A percentile compares a stretch with the other conserved stretches of the same genome.
Conservation (phyloP, 176 grass and related monocot species). For the Carex pumila region DNA sequence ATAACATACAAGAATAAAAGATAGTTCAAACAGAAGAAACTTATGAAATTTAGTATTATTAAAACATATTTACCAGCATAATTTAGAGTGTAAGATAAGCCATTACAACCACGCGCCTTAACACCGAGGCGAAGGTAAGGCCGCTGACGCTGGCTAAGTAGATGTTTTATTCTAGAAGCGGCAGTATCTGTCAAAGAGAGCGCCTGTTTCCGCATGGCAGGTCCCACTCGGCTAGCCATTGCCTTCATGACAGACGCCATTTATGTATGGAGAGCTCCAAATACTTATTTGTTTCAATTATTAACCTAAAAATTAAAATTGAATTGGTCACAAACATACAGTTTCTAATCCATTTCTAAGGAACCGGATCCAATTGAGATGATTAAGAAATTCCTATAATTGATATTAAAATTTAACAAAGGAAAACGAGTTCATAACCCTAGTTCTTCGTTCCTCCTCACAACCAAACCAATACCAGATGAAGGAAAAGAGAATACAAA, state of each 20-base stretch:
- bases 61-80: constrained; percentile 46
- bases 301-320: constrained; percentile 15
- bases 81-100: constrained; percentile 85
- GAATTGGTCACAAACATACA: background rate
- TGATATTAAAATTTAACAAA: background rate
- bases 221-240: constrained; percentile 26
- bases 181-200: constrained; percentile 51
- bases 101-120: constrained; percentile 78
- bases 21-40: background rate
- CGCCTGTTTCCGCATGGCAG: constrained; percentile 46
- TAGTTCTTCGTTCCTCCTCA: background rate
- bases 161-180: constrained; percentile 47
- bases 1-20: constrained; percentile 1
- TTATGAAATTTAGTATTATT: background rate
- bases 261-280: background rate
- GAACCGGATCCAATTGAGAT: background rate
- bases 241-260: constrained; percentile 48
- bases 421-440: background rate
- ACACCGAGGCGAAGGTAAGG: constrained; percentile 66
- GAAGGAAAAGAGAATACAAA: background rate
- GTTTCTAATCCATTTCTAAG: background rate
- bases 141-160: constrained; percentile 61
- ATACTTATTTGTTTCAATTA: background rate
- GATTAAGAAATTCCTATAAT: background rate
- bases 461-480: background rate